Evolutionary conservation across 306 rosid genomes (phyloP), one percentile per base, ranked within the genome.

Genomic region (Sesbania bispinosa): DNA sequence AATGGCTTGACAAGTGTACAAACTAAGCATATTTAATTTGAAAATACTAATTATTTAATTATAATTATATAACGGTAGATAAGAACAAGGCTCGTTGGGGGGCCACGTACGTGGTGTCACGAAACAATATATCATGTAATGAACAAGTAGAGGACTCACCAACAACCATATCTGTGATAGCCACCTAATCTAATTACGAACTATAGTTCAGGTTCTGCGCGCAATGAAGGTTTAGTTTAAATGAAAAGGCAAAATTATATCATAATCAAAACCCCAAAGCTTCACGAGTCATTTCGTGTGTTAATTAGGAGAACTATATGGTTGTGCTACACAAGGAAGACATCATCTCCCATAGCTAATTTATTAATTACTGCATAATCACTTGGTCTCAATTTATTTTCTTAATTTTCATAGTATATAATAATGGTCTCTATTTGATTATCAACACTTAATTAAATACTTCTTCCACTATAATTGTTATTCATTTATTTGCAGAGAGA

Each of bases 271-370:
- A 24, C 36, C 54, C 20, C 47, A 29, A 59, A 32, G 35, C 57
- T 63, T 80, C 81, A 76, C 81, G 66, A 26, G 85, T 11, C 60
- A 64, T 38, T 21, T 42, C 64, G 20, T 42, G 75, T 78, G 11
- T 48, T 19, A 71, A n/a, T n/a, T n/a, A n/a, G 67, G 73, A 69
- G 4, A 71, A 39, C 55, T 23, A 42, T 16, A 39, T 39, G 73
- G 67, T 20, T 55, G 43, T 62, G 33, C 15, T 32, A 7, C 35
- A 24, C 39, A 38, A 36, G 65, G 59, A 39, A 43, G 26, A 51
- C 39, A 27, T n/a, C 55, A 18, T 53, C 66, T 32, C 6, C 10
- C 26, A 1, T 4, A 11, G 7, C 60, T 61, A 67, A 60, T 62
- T 43, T n/a, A n/a, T n/a, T n/a, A 62, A 69, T 62, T 13, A 50